Evolutionary conservation across 192 early-diverging fungal genomes (phyloP).

Genomic region (Backusella liffmaniae): DNA sequence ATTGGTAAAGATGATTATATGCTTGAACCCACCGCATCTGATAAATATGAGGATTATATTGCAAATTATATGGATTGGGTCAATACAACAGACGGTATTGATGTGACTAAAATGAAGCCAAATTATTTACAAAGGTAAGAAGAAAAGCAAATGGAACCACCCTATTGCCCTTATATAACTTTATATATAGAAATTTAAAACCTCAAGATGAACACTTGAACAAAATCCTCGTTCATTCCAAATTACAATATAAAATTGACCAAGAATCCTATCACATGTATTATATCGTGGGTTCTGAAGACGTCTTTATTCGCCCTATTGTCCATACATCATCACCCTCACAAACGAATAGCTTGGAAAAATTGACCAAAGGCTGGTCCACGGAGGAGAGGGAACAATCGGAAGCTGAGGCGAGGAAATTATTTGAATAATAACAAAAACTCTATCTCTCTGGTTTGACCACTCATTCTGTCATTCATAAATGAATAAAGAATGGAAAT

Average conservation of each 20-base stretch:
- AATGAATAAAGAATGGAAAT: neutral
- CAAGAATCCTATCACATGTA: slow-evolving; percentile 98
- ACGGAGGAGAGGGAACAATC: neutral
- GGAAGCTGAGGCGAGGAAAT: slow-evolving; percentile 7
- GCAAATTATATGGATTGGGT: slow-evolving; percentile 89
- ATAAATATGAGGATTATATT: slow-evolving; percentile 94
- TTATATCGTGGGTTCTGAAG: slow-evolving; percentile 93
- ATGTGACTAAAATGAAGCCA: slow-evolving; percentile 48
- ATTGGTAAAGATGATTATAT: slow-evolving; percentile 39
- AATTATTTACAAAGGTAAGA: slow-evolving; percentile 78
- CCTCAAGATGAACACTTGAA: slow-evolving; percentile 39
- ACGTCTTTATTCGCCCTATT: slow-evolving; percentile 68
- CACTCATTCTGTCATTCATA: neutral
- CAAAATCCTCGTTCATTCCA: slow-evolving; percentile 69
- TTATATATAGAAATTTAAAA: slow-evolving; percentile 8
- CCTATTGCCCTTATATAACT: neutral
- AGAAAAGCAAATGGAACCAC: slow-evolving; percentile 14
- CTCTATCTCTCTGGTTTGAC: neutral
- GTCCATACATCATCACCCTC: neutral
- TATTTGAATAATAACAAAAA: neutral
- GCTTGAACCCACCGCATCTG: slow-evolving; percentile 80
- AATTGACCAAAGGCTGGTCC: slow-evolving; percentile 27
- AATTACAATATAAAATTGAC: slow-evolving; percentile 95
- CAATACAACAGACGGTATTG: slow-evolving; percentile 74
- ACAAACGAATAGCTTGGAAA: slow-evolving; percentile 17